Base-by-base conservation (phyloP, 2,329 filamentous ascomycete species). In the Tolypocladium ophioglossoides region DNA sequence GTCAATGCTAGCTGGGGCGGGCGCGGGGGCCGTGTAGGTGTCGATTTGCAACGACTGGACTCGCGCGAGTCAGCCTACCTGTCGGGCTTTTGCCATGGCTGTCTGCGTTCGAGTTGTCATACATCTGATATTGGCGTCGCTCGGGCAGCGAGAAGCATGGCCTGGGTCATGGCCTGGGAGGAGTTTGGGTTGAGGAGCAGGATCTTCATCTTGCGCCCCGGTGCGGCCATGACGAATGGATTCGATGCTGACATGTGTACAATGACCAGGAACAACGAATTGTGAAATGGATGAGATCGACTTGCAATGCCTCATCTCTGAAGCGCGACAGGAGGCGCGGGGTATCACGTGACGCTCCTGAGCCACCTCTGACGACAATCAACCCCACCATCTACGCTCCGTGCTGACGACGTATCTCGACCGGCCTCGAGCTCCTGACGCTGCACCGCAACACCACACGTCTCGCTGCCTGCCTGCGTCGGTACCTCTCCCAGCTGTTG, bases 151-250 rank as follows among this genome's bases (percentile, higher is more conserved):
- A 52, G 30, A 24, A 55, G 76, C 62, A 91, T 75, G 30, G 79
- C 81, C 8, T 81, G 73, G 12, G 87, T 92, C 87, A 92, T 92
- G 54, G 76, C 73, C 54, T 72, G 62, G 1, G 85, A 89, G 2
- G 86, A 90, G 71, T 94, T 94, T 37, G 89, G 88, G 64, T 94
- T 92, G 62, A 92, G 77, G 57, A 92, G 74, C 41, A 92, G 76
- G 58, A 91, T 82, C 52, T 52, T 57, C 58, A 55, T 56, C 34
- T 22, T 51, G 22, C 3, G 41, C 16, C 18, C 14, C 4, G 41
- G 4, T 30, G 22, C 24, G 6, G 24, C 6, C 41, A 30, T 46
- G 41, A 14, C 16, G 41, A 27, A 7, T 18, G 30, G 34, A n/a
- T 32, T 32, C 16, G 9, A 32, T 12, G 4, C 44, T 2, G 18